Evolutionary conservation across 176 grass and related monocot species (phyloP).

Genomic region (Juncus inflexus): DNA sequence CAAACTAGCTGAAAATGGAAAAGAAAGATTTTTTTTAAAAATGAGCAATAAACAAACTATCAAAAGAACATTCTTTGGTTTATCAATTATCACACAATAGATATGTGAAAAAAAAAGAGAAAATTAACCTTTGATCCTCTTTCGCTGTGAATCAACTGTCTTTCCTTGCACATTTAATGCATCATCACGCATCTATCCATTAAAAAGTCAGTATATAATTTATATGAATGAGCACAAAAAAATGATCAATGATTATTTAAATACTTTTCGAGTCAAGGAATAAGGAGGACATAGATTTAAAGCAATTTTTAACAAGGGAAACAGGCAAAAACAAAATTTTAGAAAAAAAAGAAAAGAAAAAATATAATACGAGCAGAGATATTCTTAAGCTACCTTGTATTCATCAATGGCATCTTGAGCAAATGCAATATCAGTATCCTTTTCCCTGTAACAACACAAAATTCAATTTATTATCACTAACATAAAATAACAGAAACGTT

Average conservation of each 20-base stretch:
- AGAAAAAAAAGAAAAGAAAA: background rate
- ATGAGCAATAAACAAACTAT: constrained; percentile 17
- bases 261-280: background rate
- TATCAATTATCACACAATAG: background rate
- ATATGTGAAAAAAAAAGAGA: constrained; percentile 19
- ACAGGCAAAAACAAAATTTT: constrained; percentile 1
- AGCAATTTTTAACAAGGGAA: constrained; percentile 10
- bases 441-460: constrained; percentile 65
- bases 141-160: constrained; percentile 93
- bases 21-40: background rate
- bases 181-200: constrained; percentile 71
- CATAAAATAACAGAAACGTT: background rate
- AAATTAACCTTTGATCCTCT: constrained; percentile 85
- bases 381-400: constrained; percentile 56
- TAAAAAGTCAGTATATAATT: constrained; percentile 4
- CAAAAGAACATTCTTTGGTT: constrained; percentile 7
- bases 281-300: background rate
- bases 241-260: constrained; percentile 3
- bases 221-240: constrained; percentile 1
- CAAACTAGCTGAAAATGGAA: constrained; percentile 82
- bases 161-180: constrained; percentile 65
- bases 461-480: constrained; percentile 9
- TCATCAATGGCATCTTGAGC: constrained; percentile 99
- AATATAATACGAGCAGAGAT: constrained; percentile 20
- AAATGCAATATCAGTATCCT: constrained; percentile 97